Base-by-base conservation (phyloP, 75 land plant genomes). In the Selaginella moellendorffii region DNA sequence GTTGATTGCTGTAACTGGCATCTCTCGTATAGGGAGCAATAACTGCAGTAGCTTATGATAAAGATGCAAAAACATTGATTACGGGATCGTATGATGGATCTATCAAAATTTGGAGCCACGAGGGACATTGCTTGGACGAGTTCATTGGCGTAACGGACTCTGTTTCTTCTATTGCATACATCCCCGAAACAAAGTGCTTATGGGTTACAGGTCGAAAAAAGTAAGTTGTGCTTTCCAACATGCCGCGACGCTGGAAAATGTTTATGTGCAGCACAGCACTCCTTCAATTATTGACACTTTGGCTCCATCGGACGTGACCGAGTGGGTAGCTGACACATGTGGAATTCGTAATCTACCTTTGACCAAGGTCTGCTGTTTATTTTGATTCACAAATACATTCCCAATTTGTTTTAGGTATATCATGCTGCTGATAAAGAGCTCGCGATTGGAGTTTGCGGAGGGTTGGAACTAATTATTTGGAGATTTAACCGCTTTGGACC, bases 1-100 rank as follows among this genome's bases (percentile, higher is more conserved):
- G n/a, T n/a, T n/a, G n/a, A n/a, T n/a, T n/a, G n/a, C n/a, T n/a
- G n/a, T n/a, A n/a, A n/a, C n/a, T n/a, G n/a, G n/a, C n/a, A n/a
- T n/a, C n/a, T n/a, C n/a, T n/a, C n/a, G n/a, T n/a, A 30, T 64
- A 72, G 74, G 74, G 74, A 66, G 74, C 70, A 28, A 66, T 66
- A 36, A 65, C 62, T 27, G 63, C 74, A 60, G 74, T 62, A 8
- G 53, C 74, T 20, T 66, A 66, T 66, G 74, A 66, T 30, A 66
- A 31, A 28, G 74, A 72, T n/a, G 52, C 28, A 12, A 72, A 66
- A 27, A 29, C 27, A 2, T 31, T 72, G 26, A 56, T 72, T 12
- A 72, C 69, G 19, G 74, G 74, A n/a, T 26, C 74, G 0, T 72
- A 72, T 52, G 74, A 72, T 58, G 74, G 74, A 2, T 54, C 69